phyloP scores from a whole-genome alignment of 2,329 filamentous ascomycete genomes.

The Parastagonospora nodorum region DNA sequence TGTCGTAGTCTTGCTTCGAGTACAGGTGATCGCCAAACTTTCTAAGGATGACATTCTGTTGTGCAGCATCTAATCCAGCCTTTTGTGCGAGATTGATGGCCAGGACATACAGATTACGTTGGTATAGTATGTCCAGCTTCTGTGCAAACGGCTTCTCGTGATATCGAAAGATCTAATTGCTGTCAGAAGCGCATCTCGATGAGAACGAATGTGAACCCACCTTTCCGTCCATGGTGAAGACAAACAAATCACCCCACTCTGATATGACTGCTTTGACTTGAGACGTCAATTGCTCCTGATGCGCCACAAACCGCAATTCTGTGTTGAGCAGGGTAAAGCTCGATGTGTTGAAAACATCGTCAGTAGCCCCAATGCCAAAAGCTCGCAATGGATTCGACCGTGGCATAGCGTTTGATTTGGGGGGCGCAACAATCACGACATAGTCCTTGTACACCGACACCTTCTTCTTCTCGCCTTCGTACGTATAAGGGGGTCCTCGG shows the following conservation, averaged over 20 bases:
- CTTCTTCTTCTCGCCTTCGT: conserved; percentile 86
- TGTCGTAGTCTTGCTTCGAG: conserved; percentile 93
- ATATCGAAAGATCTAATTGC: conserved; percentile 75
- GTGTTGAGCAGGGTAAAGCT: conserved; percentile 92
- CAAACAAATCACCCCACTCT: conserved; percentile 89
- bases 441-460: conserved; percentile 84
- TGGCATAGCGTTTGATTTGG: conserved; percentile 59
- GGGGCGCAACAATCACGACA: conserved; percentile 83
- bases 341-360: conserved; percentile 82
- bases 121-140: conserved; percentile 90
- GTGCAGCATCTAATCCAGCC: conserved; percentile 74
- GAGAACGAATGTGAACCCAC: conserved; percentile 51
- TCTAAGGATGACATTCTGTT: conserved; percentile 90
- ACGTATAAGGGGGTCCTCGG: conserved; percentile 84
- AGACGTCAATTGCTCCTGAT: conserved; percentile 82
- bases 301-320: conserved; percentile 85
- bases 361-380: conserved; percentile 73
- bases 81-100: conserved; percentile 94
- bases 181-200: conserved; percentile 11
- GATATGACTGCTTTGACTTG: conserved; percentile 80
- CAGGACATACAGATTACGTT: conserved; percentile 87
- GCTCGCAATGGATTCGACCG: conserved; percentile 69
- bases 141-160: conserved; percentile 90
- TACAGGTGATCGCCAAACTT: conserved; percentile 95
- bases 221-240: conserved; percentile 92